Evolutionary conservation across 2,329 filamentous ascomycete species (phyloP), one percentile per base, ranked within the genome.

Genomic region (Aspergillus proliferans): DNA sequence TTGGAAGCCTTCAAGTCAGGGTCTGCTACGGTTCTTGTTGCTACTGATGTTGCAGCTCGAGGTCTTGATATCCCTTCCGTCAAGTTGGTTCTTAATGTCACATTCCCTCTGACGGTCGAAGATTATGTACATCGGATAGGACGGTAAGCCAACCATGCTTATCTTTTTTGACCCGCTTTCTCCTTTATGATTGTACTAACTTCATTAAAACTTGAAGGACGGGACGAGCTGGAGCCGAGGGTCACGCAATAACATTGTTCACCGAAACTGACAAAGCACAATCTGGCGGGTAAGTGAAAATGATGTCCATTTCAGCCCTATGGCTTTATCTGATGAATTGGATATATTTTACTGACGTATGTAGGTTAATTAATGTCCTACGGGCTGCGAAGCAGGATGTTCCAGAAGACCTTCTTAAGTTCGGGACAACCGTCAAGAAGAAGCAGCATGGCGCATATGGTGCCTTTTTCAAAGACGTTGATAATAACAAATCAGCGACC

Each of bases 81-180:
- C 41, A 95, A 94, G 74, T 73, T 95, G 30, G 93, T 98, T 46
- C 83, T 97, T 63, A 98, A 98, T 64, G 84, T 94, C 45, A 95
- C 91, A 0, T 97, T 96, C 73, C 93, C 91, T 24, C 73, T 97
- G 52, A 97, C 92, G 0, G 90, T 93, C 36, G 93, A 97, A 70
- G 93, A 98, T 65, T 97, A 97, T 62, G 93, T 98, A 26, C 93
- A 98, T 72, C 85, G 93, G 36, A 97, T 98, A 68, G 93, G 93
- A 48, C 71, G 73, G 68, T 74, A 26, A 22, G 7, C 15, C 26
- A 26, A 24, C 28, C 18, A 18, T 44, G 15, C 38, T 28, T 14
- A 9, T 39, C 3, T 38, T 38, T 18, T n/a, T 38, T 9, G 6
- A 38, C 34, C 34, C 19, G 7, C 9, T 8, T 21, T 40, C 19